Evolutionary conservation across 1,139 yeast genomes (phyloP), one percentile per base, ranked within the genome.

Genomic region (Sugiyamaella castrensis): DNA sequence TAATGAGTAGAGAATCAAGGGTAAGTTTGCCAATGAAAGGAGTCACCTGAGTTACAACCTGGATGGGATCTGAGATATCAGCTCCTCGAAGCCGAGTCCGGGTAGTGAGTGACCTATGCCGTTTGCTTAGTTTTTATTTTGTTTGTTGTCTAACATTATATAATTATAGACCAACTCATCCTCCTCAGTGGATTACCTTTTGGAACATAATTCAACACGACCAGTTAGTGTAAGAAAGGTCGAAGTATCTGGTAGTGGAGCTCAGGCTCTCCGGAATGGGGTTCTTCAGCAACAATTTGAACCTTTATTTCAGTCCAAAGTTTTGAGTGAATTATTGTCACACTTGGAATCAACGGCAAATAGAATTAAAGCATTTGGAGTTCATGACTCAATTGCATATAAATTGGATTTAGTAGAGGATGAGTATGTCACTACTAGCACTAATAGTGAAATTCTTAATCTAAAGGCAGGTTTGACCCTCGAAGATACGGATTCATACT

Each of bases 211-310:
- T 29, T 29, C 51, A 4, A 48, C 48, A 13, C 53, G 56, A 13
- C 64, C 66, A 1, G 69, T 66, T 2, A 53, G 59, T n/a, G 50
- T 59, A 38, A 61, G 71, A 29, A 71, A 74, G 45, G 79, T 83
- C 11, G 80, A 79, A 55, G 71, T 84, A 6, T 71, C 77, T 38
- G 85, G 85, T 36, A 74, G 33, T 12, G 24, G 24, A 19, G 32
- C 79, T 10, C 74, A 74, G 43, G 68, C 69, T 15, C 78, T 76
- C 55, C 70, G 91, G 32, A 73, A 75, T 46, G 46, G 70, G 0
- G 82, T 85, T 58, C 63, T 85, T 7, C 64, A 69, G 27, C 62
- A 70, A 4, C 92, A 85, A 57, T 66, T 86, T 35, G 63, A 65
- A 16, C 86, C 87, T 1, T 64, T 85, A 44, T 66, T 82, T 33